Conservation (phyloP, 495 filamentous ascomycete genomes). For the Penicillium bovifimosum region DNA sequence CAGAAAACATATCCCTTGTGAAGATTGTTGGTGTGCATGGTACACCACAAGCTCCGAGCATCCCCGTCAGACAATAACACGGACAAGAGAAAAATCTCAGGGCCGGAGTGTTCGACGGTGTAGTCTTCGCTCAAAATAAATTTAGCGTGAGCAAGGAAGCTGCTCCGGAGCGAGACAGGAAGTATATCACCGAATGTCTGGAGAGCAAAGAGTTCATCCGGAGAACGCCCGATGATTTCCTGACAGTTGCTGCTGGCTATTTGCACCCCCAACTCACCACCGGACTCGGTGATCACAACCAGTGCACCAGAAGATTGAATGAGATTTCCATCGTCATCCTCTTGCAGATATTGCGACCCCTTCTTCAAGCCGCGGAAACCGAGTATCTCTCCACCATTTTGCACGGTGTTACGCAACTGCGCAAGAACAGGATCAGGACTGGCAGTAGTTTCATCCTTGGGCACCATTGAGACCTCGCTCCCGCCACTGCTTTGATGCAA, state of each 20-base stretch:
- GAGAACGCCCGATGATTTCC: slow-evolving; percentile 66
- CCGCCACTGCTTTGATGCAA: slow-evolving; percentile 5
- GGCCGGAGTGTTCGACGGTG: slow-evolving; percentile 62
- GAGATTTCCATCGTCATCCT: slow-evolving; percentile 32
- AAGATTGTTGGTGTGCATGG: slow-evolving; percentile 63
- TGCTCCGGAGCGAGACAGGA: slow-evolving; percentile 65
- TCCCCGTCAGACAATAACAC: slow-evolving; percentile 46
- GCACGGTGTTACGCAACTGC: slow-evolving; percentile 4
- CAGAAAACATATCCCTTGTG: slow-evolving; percentile 65
- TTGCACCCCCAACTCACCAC: slow-evolving; percentile 59
- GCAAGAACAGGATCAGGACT: background rate
- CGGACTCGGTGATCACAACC: slow-evolving; percentile 57
- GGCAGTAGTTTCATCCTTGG: background rate
- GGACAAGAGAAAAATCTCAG: slow-evolving; percentile 74
- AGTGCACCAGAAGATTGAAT: slow-evolving; percentile 74
- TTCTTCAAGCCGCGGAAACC: background rate
- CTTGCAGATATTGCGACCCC: slow-evolving; percentile 1
- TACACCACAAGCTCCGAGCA: slow-evolving; percentile 71
- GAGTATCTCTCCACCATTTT: slow-evolving; percentile 9
- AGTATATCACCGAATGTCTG: slow-evolving; percentile 68
- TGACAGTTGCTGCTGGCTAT: slow-evolving; percentile 78
- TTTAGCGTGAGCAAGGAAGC: slow-evolving; percentile 69
- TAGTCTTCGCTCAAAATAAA: slow-evolving; percentile 63
- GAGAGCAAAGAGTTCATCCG: slow-evolving; percentile 69
- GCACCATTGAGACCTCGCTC: background rate